Conservation (phyloP, 2,329 filamentous ascomycete species). For the Colletotrichum simmondsii region DNA sequence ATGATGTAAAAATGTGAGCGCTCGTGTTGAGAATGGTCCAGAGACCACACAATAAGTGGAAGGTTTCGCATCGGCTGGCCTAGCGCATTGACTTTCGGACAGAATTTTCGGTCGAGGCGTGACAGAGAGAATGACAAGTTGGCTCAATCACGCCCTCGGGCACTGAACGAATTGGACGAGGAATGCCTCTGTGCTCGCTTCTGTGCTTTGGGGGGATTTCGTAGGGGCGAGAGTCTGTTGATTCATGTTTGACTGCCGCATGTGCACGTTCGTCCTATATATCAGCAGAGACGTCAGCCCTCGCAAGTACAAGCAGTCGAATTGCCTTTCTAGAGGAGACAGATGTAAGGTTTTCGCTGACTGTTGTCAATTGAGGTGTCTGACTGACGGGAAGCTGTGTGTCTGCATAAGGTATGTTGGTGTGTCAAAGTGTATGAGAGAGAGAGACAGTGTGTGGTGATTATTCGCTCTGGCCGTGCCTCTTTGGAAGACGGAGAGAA, state of each 20-base stretch:
- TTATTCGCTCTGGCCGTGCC: neutral
- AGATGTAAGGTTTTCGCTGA: constrained; percentile 3
- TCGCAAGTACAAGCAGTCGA: neutral
- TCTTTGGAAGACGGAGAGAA: too few relatives aligned
- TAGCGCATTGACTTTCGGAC: constrained; percentile 11
- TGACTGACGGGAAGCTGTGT: neutral
- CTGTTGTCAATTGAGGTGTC: neutral
- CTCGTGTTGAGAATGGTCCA: neutral
- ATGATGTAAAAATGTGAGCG: neutral
- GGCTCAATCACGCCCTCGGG: neutral
- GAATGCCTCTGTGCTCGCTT: neutral
- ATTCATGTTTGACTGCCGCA: neutral
- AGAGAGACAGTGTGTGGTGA: neutral
- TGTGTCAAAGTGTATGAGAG: neutral
- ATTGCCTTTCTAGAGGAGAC: neutral
- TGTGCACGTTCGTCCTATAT: constrained; percentile 5
- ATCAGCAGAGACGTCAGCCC: neutral
- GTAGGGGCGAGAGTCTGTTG: neutral
- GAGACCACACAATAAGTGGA: neutral
- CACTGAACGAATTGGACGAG: neutral
- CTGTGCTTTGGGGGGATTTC: neutral
- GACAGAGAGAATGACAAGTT: neutral
- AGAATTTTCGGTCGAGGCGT: neutral
- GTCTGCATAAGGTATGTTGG: too few relatives aligned
- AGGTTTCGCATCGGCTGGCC: constrained; percentile 10